These are phyloP conservation scores for Clavariopsis aquatica DNA, from an alignment of 495 filamentous ascomycete species.

Conservation along the genomic window DNA sequence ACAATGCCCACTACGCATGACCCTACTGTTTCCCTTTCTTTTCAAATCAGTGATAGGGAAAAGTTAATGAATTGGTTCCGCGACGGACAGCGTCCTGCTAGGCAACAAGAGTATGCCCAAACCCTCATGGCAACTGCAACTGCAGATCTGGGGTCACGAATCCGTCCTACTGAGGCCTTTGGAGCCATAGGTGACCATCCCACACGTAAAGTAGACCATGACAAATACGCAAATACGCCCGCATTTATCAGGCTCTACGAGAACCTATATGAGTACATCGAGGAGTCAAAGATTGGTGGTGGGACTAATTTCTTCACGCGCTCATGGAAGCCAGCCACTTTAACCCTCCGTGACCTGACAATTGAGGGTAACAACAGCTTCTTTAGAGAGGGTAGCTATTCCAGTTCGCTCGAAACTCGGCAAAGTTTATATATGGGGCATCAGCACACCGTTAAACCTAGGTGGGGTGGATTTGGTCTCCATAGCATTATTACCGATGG, in stretches of 20 bases:
- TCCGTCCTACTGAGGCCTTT: neutral
- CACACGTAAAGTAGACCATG: neutral
- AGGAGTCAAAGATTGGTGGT: conserved; percentile 8
- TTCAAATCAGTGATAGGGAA: conserved; percentile 20
- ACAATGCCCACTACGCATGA: conserved; percentile 23
- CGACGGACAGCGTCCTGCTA: conserved; percentile 36
- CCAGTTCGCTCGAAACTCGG: too few species aligned
- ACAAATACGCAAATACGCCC: conserved; percentile 9
- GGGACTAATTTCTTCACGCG: conserved; percentile 19
- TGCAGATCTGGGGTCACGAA: neutral
- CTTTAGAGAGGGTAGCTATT: neutral
- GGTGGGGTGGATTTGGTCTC: too few species aligned
- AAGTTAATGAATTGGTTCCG: conserved; percentile 42
- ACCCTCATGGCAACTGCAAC: conserved; percentile 28
- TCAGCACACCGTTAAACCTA: too few species aligned
- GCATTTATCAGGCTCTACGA: conserved; percentile 27
- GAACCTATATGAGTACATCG: conserved; percentile 25
- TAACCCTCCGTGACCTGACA: neutral
- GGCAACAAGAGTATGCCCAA: conserved; percentile 39
- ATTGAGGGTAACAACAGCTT: neutral
- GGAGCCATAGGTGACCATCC: conserved; percentile 13
- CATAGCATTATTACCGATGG: too few species aligned
- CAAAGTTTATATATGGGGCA: too few species aligned
- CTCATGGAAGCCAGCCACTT: conserved; percentile 3
- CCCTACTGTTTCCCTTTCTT: conserved; percentile 15